A percentile compares a stretch with the other conserved stretches of the same genome.
Evolutionary conservation across 768 basidiomycete species (phyloP).

Genomic region (Pleurotus giganteus): DNA sequence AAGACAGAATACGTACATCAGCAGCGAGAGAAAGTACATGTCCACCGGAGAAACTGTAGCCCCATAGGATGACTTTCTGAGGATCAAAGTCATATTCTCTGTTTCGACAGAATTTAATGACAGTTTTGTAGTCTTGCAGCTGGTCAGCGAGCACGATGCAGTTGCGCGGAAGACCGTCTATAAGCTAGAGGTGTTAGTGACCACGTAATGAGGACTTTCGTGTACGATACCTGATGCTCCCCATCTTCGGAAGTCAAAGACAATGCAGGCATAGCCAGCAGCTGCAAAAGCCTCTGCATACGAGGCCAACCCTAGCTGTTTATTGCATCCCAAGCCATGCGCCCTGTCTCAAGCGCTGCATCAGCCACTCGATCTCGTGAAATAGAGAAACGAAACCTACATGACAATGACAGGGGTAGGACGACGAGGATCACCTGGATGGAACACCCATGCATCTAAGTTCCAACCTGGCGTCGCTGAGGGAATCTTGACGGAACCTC

Average conservation of each 20-base stretch:
- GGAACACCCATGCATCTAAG: conserved; percentile 32
- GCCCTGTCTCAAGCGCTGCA: conserved; percentile 23
- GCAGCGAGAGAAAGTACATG: conserved; percentile 28
- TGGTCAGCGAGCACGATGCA: conserved; percentile 28
- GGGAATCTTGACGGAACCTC: conserved; percentile 23
- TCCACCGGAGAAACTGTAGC: conserved; percentile 31
- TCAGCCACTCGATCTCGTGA: not conserved
- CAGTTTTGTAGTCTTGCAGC: conserved; percentile 34
- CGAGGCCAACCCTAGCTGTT: conserved; percentile 25
- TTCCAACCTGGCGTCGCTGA: conserved; percentile 29
- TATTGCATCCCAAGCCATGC: conserved; percentile 30
- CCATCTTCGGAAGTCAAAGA: conserved; percentile 39
- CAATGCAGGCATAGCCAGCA: conserved; percentile 29
- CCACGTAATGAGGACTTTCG: not conserved
- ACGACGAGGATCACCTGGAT: conserved; percentile 15
- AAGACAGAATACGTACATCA: conserved; percentile 19
- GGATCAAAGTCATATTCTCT: conserved; percentile 28
- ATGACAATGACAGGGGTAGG: conserved; percentile 10
- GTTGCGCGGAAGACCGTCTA: conserved; percentile 30
- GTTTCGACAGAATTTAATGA: conserved; percentile 29
- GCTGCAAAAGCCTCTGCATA: conserved; percentile 29
- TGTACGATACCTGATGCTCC: conserved; percentile 32
- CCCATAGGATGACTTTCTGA: conserved; percentile 30
- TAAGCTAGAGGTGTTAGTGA: not conserved
- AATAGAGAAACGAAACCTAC: conserved; percentile 1